Evolutionary conservation across 2,329 filamentous ascomycete species (phyloP).

Genomic region (Bisporella sp.): DNA sequence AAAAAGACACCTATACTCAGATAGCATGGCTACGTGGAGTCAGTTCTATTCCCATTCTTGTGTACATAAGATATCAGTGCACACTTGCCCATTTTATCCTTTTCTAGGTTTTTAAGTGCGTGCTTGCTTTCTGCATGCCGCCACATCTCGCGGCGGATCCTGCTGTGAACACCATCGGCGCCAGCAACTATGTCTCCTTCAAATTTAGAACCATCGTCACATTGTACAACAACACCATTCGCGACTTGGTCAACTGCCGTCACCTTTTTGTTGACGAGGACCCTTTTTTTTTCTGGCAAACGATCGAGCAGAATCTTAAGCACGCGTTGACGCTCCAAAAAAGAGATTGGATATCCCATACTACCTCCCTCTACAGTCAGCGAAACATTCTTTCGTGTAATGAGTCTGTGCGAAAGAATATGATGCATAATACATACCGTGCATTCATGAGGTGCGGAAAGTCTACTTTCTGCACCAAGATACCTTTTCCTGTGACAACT

Average conservation of each 20-base stretch:
- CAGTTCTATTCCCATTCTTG: slow-evolving; percentile 2
- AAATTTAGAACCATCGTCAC: slow-evolving; percentile 14
- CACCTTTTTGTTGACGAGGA: slow-evolving; percentile 20
- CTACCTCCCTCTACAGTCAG: slow-evolving; percentile 2
- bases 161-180: slow-evolving; percentile 22
- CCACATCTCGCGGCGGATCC: slow-evolving; percentile 14
- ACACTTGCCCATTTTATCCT: slow-evolving; percentile 18
- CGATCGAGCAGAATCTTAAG: slow-evolving; percentile 11
- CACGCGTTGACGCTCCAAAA: slow-evolving; percentile 8
- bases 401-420: neutral
- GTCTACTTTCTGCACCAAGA: neutral
- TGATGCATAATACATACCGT: neutral
- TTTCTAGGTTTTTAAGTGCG: slow-evolving; percentile 10
- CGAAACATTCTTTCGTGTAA: too few species aligned
- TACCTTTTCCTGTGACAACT: neutral
- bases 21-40: slow-evolving; percentile 6
- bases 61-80: slow-evolving; percentile 1
- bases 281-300: slow-evolving; percentile 12
- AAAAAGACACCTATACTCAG: slow-evolving; percentile 1
- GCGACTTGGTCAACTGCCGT: slow-evolving; percentile 6
- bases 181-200: slow-evolving; percentile 21
- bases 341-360: slow-evolving; percentile 14
- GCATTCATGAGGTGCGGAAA: neutral
- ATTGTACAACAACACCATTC: slow-evolving; percentile 11
- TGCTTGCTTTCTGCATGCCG: neutral